Evolutionary conservation across 106 monocot species (phyloP).

Genomic region (Allium cepa): DNA sequence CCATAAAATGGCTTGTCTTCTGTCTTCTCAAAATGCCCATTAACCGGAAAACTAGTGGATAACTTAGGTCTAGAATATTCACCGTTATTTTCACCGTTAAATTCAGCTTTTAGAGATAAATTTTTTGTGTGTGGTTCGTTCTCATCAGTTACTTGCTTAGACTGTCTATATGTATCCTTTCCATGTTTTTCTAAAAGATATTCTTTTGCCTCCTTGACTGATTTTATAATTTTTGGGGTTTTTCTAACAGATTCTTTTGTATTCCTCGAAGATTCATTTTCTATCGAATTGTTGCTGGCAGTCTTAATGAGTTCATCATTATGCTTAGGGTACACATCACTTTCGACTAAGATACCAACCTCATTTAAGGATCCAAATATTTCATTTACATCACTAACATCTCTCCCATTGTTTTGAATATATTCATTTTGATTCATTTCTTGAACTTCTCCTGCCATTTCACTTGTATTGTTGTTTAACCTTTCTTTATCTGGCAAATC

Average conservation of each 20-base stretch:
- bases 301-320: background rate
- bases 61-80: background rate
- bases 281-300: background rate
- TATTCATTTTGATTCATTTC: background rate
- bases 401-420: background rate
- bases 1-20: conserved; percentile 5
- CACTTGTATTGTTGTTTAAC: background rate
- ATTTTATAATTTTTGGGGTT: conserved; percentile 47
- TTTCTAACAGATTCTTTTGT: background rate
- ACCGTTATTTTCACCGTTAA: background rate
- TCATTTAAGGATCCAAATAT: background rate
- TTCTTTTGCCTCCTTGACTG: conserved; percentile 58
- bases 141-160: background rate
- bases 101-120: background rate
- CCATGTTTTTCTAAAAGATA: conserved; percentile 37
- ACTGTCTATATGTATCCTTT: conserved; percentile 5
- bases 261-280: conserved; percentile 9
- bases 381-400: background rate
- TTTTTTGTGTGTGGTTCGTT: background rate
- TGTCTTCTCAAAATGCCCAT: background rate
- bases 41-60: conserved; percentile 1
- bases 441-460: background rate
- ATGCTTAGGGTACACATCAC: background rate
- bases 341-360: background rate
- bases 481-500: no score